Evolutionary conservation across 768 basidiomycete species (phyloP).

Genomic region (Thelephora aurantiotincta): DNA sequence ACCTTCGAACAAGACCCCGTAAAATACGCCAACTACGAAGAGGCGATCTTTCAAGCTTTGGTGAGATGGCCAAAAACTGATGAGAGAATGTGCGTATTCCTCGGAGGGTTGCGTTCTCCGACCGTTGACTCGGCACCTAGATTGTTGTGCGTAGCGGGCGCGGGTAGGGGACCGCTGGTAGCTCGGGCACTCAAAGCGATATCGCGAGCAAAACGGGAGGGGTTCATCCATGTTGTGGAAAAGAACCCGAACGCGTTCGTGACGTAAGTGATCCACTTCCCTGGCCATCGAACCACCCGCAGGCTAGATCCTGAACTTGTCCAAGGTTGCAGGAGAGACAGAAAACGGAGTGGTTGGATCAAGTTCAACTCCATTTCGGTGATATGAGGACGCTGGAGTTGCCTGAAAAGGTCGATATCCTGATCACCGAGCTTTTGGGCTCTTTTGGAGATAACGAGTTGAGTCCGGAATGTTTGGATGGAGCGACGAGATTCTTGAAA

Average conservation of each 20-base stretch:
- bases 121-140: conserved; percentile 24
- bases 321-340: conserved; percentile 73
- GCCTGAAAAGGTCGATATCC: conserved; percentile 82
- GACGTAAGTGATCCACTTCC: conserved; percentile 45
- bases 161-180: conserved; percentile 88
- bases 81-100: conserved; percentile 43
- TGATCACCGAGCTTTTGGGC: conserved; percentile 91
- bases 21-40: conserved; percentile 92
- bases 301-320: neutral
- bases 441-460: conserved; percentile 98
- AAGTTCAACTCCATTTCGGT: conserved; percentile 76
- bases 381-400: conserved; percentile 83
- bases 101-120: neutral
- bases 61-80: conserved; percentile 44
- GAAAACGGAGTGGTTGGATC: conserved; percentile 67
- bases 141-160: conserved; percentile 83
- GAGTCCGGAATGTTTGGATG: conserved; percentile 95
- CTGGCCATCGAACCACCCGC: neutral
- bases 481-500: conserved; percentile 87
- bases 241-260: conserved; percentile 95
- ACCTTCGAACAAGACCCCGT: conserved; percentile 97
- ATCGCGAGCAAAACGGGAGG: conserved; percentile 45
- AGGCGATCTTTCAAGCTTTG: conserved; percentile 78
- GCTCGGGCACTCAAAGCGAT: conserved; percentile 72
- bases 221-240: conserved; percentile 76